Base-by-base conservation (phyloP, 257 asterid species). In the Solanum chmielewskii region DNA sequence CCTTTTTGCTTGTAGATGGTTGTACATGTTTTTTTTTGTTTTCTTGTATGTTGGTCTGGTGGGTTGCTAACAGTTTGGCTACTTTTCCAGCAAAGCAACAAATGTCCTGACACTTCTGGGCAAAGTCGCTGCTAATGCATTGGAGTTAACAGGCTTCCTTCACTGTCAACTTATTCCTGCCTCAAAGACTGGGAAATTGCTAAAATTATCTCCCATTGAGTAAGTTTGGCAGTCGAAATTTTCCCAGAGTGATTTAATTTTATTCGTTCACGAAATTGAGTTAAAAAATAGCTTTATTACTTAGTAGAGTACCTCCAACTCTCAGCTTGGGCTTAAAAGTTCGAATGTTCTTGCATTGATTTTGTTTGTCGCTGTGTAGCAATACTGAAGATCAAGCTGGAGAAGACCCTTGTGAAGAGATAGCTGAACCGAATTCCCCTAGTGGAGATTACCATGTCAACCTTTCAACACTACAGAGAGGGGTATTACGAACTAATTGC, bases 401-500 rank as follows among this genome's bases (percentile, higher is more conserved):
- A 77, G 88, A 90, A 88, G 92, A 89, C 87, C 62, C 87, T 49
- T 84, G 78, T 83, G 64, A 75, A 75, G 87, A 86, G 85, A 33
- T 39, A 37, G 83, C 49, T 85, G 88, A 89, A 86, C 84, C 81
- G 27, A 80, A 85, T 74, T 74, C 78, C 44, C 85, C 23, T 33
- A 81, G 84, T 23, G 91, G 86, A 74, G 83, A 86, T 86, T 84
- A 45, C 81, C 60, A 73, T 84, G 89, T 85, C 89, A 91, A 91
- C 91, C 89, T 92, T 56, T 92, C 94, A 9, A 59, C 86, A 91
- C 92, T 93, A 90, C 99, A 96, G 90, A 91, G 92, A 88, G 99
- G 99, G 80, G 97, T 97, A 64, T 77, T 97, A 52, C 90, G 99
- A 91, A 97, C 99, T 83, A 97, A 97, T 86, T 97, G 99, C 94